Percentiles rank a stretch among this genome's conserved stretches.
Evolutionary conservation across 257 asterid species (phyloP).

Genomic region (Perilla frutescens): DNA sequence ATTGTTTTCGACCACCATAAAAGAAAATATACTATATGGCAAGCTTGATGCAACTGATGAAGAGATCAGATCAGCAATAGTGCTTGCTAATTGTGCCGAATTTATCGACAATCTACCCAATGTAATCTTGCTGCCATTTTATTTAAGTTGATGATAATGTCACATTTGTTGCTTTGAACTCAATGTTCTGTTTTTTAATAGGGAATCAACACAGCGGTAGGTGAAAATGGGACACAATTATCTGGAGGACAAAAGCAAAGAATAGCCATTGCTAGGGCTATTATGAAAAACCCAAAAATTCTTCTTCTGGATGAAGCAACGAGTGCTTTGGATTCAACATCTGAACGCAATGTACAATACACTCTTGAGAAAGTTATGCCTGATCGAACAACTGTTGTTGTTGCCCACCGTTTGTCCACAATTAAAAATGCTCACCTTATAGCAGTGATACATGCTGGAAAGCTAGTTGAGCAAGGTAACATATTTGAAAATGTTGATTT

Average conservation of each 20-base stretch:
- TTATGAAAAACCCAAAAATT: constrained; percentile 63
- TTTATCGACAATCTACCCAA: constrained; percentile 59
- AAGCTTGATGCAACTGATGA: constrained; percentile 53
- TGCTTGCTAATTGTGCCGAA: constrained; percentile 62
- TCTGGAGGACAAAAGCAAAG: constrained; percentile 85
- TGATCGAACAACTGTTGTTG: constrained; percentile 58
- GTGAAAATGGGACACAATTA: constrained; percentile 61
- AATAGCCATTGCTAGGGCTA: constrained; percentile 71
- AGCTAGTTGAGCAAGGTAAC: constrained; percentile 69
- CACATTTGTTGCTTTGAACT: neutral
- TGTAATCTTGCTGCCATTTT: neutral
- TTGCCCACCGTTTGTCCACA: constrained; percentile 75
- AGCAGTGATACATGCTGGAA: constrained; percentile 61
- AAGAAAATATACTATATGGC: constrained; percentile 66
- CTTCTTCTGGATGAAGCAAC: constrained; percentile 82
- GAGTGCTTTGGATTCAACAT: constrained; percentile 64
- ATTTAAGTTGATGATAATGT: neutral
- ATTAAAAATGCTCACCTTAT: constrained; percentile 60
- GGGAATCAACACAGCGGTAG: constrained; percentile 68
- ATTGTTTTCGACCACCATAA: constrained; percentile 57
- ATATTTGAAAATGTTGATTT: no score
- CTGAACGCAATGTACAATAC: constrained; percentile 56
- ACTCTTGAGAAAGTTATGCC: constrained; percentile 65
- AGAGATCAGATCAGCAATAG: constrained; percentile 55
- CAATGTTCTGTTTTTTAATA: constrained; percentile 17